Base-by-base conservation (phyloP, 1,139 yeast genomes). In the Scheffersomyces parashehatae region DNA sequence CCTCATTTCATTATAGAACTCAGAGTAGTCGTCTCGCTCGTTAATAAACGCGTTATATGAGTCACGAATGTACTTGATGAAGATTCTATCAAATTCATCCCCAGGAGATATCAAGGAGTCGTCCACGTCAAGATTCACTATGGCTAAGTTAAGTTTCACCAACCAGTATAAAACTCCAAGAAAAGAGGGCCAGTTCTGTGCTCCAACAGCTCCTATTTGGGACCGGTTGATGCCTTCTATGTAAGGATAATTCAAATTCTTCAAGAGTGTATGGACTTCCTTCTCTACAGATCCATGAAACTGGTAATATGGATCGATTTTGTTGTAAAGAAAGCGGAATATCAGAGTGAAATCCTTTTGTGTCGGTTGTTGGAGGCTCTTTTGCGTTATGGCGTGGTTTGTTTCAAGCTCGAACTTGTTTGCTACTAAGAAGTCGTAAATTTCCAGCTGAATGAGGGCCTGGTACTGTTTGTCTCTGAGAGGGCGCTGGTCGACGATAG, bases 181-280 rank as follows among this genome's bases (percentile, higher is more conserved):
- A 55, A 88, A 86, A 16, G 80, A 78, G 13, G 89, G 91, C 97
- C 97, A 89, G 55, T 85, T 85, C 46, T 85, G 85, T 1, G 96
- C 96, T 2, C 97, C 97, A 6, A 89, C 97, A 0, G 97, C 97
- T 39, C 91, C 83, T 29, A 90, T 83, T 59, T 88, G 96, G 0
- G 93, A 84, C 56, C 90, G 81, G 61, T 85, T 87, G 37, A 90
- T 83, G 0, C 87, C 74, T 36, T 88, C 96, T 45, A 89, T 63
- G 60, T 85, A 88, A 1, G 98, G 97, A 58, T 90, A 91, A 41
- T 79, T 80, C 48, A 89, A 64, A 29, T 75, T 73, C 56, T 81
- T 83, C 51, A 91, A 67, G 12, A 88, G 67, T 15, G 78, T 74
- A 52, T 83, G 84, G 9, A 90, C 88, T 50, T 91, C 97, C 42